Evolutionary conservation across 1,284 basidiomycete species (phyloP).

Genomic region (Pseudomicrostroma phylloplanum): DNA sequence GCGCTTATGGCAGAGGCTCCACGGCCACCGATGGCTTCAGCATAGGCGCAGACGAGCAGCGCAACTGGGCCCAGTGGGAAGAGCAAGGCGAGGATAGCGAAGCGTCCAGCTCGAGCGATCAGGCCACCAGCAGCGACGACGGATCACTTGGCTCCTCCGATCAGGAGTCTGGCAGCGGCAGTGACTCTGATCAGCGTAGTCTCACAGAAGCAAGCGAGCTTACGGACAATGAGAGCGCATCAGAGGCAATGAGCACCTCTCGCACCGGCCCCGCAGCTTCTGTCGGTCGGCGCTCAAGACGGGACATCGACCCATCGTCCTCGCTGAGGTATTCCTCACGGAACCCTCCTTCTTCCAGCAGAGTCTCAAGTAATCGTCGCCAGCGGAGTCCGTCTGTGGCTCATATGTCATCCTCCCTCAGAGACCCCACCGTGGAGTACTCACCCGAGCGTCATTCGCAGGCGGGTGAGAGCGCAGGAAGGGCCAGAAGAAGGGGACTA

Average conservation of each 20-base stretch:
- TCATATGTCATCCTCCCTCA: no score
- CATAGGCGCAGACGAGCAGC: neutral
- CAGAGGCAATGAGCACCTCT: neutral
- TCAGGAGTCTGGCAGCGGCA: no score
- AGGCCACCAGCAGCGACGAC: no score
- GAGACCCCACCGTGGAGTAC: neutral
- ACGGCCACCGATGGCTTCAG: neutral
- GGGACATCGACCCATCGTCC: neutral
- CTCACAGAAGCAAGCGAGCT: neutral
- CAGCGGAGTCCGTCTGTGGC: no score
- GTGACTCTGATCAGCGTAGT: neutral
- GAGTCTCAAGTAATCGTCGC: neutral
- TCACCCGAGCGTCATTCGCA: neutral
- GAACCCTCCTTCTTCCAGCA: neutral
- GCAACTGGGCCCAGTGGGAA: conserved; percentile 3
- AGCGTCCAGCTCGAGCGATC: no score
- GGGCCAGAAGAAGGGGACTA: no score
- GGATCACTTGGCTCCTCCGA: no score
- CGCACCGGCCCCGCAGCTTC: neutral
- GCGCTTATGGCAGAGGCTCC: no score
- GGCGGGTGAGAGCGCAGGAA: neutral
- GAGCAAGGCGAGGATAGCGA: conserved; percentile 5
- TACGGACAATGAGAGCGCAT: conserved; percentile 1
- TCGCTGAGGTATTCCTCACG: neutral
- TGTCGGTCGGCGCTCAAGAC: neutral